These are phyloP conservation scores for Maudiozyma pseudohumilis DNA, from an alignment of 805 yeast genomes.

Conservation along the genomic window DNA sequence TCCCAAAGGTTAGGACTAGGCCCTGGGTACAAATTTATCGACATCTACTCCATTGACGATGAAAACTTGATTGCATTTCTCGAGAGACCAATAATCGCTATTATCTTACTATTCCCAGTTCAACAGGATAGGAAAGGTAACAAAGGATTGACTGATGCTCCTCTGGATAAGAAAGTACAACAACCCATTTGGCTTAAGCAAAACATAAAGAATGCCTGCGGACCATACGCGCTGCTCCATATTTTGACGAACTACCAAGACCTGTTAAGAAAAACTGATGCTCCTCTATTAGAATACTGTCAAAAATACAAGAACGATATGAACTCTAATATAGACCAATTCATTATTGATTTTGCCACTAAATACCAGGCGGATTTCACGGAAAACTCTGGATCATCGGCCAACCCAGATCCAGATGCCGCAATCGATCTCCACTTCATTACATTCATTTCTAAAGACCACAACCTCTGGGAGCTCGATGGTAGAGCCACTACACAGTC, in stretches of 20 bases:
- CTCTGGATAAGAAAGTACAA: conserved; percentile 18
- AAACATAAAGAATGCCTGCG: conserved; percentile 82
- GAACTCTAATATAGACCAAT: conserved; percentile 3
- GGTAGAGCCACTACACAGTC: conserved; percentile 62
- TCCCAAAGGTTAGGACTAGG: conserved; percentile 61
- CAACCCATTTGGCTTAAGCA: conserved; percentile 68
- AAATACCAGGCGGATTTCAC: conserved; percentile 15
- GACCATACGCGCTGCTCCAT: conserved; percentile 80
- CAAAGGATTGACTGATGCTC: too few species aligned
- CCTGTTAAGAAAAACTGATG: conserved; percentile 14
- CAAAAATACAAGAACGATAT: conserved; percentile 34
- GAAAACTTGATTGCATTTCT: conserved; percentile 69
- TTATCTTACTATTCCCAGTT: conserved; percentile 77
- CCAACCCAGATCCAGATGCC: conserved; percentile 50
- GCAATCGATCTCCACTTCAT: conserved; percentile 66
- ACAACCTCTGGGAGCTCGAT: conserved; percentile 71
- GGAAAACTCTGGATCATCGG: conserved; percentile 47
- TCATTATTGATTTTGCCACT: conserved; percentile 20
- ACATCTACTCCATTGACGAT: conserved; percentile 78
- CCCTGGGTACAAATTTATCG: conserved; percentile 54
- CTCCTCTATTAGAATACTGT: conserved; percentile 15
- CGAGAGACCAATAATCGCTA: conserved; percentile 70
- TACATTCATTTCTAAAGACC: conserved; percentile 50
- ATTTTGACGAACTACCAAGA: conserved; percentile 33
- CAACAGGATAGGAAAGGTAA: conserved; percentile 28